Evolutionary conservation across 2,329 filamentous ascomycete genomes (phyloP), one percentile per base, ranked within the genome.

Genomic region (Fusarium musae): DNA sequence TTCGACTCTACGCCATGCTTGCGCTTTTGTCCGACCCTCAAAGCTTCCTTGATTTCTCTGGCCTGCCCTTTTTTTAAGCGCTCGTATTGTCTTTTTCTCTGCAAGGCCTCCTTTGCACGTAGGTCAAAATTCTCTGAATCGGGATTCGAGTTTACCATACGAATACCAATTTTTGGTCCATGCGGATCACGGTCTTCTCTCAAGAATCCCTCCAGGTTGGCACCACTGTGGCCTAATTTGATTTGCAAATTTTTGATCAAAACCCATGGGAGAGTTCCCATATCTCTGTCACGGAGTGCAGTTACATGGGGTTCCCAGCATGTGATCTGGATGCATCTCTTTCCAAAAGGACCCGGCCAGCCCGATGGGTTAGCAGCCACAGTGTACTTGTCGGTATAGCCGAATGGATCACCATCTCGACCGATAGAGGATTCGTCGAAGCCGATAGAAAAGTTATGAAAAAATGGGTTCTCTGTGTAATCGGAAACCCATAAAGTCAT

Each of bases 281-380:
- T 83, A 11, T 89, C 57, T 2, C 70, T 80, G 2, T 86, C 78
- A 21, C 85, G 86, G n/a, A 92, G 87, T 70, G 84, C 89, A 3
- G 79, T 75, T 3, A 90, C 89, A 79, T 97, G 93, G 0, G 89
- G 88, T 19, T 92, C 90, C 80, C 86, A 97, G 34, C 93, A 86
- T 34, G 90, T 92, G 30, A 98, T 82, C 75, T 92, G 90, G 59
- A 98, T 84, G 3, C 91, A 92, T 78, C 88, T 85, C 77, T 91
- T 90, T 5, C 95, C 95, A 74, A 85, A 92, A 0, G 95, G 95
- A 0, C 95, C 94, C 4, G 84, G 83, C 93, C 93, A 97, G n/a
- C 82, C 79, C 6, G 67, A 26, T 39, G 70, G 67, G 16, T 63
- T 39, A 63, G 66, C 26, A 10, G 63, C 39, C 16, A 77, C 80